Evolutionary conservation across 306 rosid genomes (phyloP).

Genomic region (Acacia crassicarpa): DNA sequence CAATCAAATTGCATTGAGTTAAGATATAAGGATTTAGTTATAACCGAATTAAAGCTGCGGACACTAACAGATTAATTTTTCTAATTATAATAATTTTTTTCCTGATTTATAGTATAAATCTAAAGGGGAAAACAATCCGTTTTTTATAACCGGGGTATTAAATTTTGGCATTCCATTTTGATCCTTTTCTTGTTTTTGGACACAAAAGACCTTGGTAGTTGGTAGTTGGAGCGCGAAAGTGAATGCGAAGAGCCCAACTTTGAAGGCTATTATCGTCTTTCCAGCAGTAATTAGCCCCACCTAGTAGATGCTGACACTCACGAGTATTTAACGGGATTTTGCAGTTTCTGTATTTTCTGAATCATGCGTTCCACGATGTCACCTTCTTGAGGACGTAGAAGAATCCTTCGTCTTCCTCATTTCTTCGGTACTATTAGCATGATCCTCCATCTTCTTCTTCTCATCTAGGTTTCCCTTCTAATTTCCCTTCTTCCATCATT

Average conservation of each 20-base stretch:
- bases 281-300: background rate
- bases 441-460: background rate
- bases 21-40: too few species aligned
- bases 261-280: background rate
- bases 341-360: background rate
- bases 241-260: background rate
- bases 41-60: too few species aligned
- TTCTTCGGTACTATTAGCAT: background rate
- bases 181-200: too few species aligned
- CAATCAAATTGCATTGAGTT: accelerated
- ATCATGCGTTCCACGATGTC: background rate
- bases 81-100: too few species aligned
- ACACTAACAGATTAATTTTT: too few species aligned
- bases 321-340: background rate
- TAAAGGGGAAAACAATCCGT: too few species aligned
- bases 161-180: too few species aligned
- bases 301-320: background rate
- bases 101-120: too few species aligned
- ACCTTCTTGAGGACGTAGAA: background rate
- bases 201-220: too few species aligned
- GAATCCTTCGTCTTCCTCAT: background rate
- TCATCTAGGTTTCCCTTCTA: background rate
- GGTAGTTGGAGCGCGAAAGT: background rate
- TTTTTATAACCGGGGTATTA: too few species aligned
- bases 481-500: background rate